Evolutionary conservation across 2,329 filamentous ascomycete species (phyloP), one percentile per base, ranked within the genome.

Genomic region (Aspergillus transmontanensis): DNA sequence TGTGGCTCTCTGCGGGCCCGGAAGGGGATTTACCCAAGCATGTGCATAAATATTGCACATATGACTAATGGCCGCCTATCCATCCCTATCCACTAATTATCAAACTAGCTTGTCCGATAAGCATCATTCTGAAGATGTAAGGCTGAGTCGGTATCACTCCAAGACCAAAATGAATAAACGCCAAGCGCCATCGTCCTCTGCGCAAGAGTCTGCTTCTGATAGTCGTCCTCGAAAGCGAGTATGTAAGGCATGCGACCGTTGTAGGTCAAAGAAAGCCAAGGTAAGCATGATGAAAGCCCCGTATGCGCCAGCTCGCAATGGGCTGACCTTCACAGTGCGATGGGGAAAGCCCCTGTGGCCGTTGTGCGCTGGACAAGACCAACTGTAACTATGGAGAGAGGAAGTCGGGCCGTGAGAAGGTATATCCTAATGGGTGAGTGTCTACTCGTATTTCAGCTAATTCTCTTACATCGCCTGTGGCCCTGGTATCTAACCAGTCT

Each of bases 251-350:
- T 89, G 87, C 75, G 87, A 89, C 76, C 82, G 87, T 63, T 89
- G 87, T 78, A 82, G 87, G 55, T 70, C 89, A 62, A 89, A 89
- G 77, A 89, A 89, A 73, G 89, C 86, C 73, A 89, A 89, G 81
- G 85, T 85, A 78, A 63, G 64, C 54, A 57, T n/a, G 32, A 30
- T 50, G 55, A 55, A 55, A 55, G 45, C 45, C 55, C 57, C 36
- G 60, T 16, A 50, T 57, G 43, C 50, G 60, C 55, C 61, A 43
- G n/a, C 43, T 54, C 61, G 59, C 68, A 60, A 65, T 60, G 55
- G 58, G 71, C 71, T 76, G 68, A 75, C 71, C 58, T 48, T 55
- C 50, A 61, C 64, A 76, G 84, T 89, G 87, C 75, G 87, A 89
- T 72, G 87, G 87, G 67, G 80, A 84, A 43, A 85, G 80, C 68